A percentile compares a stretch with the other conserved stretches of the same genome.
phyloP scores from a whole-genome alignment of 148 eudicot species.

The Rhododendron griersonianum region DNA sequence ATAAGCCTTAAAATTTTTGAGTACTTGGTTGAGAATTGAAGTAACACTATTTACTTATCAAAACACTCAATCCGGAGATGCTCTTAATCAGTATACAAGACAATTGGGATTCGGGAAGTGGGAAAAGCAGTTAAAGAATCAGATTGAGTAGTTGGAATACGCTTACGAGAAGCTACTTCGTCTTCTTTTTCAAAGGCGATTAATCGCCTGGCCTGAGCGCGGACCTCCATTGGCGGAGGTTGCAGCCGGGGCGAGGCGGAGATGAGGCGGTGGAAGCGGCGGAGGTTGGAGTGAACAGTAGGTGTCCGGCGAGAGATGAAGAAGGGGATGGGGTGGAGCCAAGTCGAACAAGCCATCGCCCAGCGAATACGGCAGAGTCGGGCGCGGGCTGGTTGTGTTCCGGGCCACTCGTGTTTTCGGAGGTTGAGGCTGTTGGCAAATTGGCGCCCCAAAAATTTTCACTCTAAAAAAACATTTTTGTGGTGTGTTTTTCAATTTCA shows the following conservation, averaged over 20 bases:
- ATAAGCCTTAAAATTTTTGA: not conserved
- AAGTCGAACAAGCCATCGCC: conserved; percentile 28
- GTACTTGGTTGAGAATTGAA: not conserved
- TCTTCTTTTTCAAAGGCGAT: conserved; percentile 21
- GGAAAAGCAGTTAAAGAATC: not conserved
- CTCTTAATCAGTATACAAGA: not conserved
- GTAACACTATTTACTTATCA: not conserved
- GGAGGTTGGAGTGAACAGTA: conserved; percentile 11
- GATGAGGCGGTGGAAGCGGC: conserved; percentile 11
- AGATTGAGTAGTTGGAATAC: not conserved
- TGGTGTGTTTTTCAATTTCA: no score
- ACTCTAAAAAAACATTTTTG: no score
- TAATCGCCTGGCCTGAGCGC: conserved; percentile 45
- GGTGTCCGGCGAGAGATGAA: conserved; percentile 9
- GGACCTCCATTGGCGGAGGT: conserved; percentile 14
- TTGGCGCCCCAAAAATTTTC: not conserved
- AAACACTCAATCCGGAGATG: not conserved
- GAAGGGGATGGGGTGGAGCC: conserved; percentile 23
- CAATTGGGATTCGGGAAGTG: not conserved
- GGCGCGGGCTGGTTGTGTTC: not conserved
- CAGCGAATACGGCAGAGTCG: not conserved
- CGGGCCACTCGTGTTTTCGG: not conserved
- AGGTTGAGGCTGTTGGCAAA: not conserved
- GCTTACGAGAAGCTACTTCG: conserved; percentile 55
- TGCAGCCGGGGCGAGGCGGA: not conserved